Evolutionary conservation across 2,329 filamentous ascomycete genomes (phyloP).

Genomic region (Rhinocladiella similis): DNA sequence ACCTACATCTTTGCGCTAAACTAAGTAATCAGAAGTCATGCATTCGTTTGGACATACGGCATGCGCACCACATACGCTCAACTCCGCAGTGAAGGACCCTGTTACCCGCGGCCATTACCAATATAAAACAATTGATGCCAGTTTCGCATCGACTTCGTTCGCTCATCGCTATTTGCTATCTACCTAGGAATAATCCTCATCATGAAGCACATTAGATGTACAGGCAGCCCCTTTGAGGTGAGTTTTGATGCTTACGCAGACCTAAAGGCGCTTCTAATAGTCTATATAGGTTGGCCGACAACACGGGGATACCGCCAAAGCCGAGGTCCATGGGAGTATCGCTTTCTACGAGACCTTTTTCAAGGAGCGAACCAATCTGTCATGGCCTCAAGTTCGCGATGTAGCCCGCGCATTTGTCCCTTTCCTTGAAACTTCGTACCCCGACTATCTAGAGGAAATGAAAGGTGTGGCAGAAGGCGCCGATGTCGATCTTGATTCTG

Average conservation of each 20-base stretch:
- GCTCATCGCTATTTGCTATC: not conserved
- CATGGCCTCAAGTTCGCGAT: constrained; percentile 50
- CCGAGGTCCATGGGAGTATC: constrained; percentile 32
- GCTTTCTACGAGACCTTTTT: constrained; percentile 33
- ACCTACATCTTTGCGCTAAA: no score
- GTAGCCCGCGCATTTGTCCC: constrained; percentile 47
- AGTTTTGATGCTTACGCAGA: not conserved
- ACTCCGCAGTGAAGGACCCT: constrained; percentile 1
- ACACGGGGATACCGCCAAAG: constrained; percentile 32
- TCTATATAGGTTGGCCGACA: constrained; percentile 32
- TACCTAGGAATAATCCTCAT: not conserved
- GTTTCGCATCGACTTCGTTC: not conserved
- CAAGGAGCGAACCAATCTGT: constrained; percentile 36
- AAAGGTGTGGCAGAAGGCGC: constrained; percentile 55
- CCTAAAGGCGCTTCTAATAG: not conserved
- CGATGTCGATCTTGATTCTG: constrained; percentile 47
- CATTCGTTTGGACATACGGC: not conserved
- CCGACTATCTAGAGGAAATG: constrained; percentile 37
- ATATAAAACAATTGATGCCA: not conserved
- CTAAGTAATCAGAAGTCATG: not conserved
- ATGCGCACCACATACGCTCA: not conserved
- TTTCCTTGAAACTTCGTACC: constrained; percentile 37
- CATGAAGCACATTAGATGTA: constrained; percentile 32
- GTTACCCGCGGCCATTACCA: not conserved
- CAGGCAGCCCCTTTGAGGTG: constrained; percentile 33